Evolutionary conservation across 139 green algal species (phyloP).

Genomic region (Ettlia oleoabundans): DNA sequence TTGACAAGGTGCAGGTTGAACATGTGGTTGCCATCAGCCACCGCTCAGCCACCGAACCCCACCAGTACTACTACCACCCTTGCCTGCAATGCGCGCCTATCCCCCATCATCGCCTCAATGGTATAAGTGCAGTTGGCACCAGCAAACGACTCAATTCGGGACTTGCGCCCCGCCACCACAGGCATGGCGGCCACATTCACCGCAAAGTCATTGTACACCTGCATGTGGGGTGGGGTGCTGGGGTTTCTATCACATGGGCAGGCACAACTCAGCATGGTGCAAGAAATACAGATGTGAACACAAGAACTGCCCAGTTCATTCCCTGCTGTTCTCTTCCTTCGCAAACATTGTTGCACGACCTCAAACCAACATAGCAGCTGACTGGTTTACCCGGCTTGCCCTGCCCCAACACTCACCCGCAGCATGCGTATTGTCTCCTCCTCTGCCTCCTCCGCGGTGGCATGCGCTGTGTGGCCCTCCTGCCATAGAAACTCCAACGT

Average conservation of each 20-base stretch:
- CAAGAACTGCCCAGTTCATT: too few species aligned
- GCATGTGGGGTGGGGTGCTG: not conserved
- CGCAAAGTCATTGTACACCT: slow-evolving; percentile 81
- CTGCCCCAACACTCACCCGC: slow-evolving; percentile 53
- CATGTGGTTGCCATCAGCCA: not conserved
- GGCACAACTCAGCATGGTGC: not conserved
- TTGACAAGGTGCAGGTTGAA: too few species aligned
- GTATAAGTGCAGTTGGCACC: slow-evolving; percentile 95
- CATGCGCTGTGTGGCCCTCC: slow-evolving; percentile 98
- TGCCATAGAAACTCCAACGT: slow-evolving; percentile 99
- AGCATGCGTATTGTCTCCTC: slow-evolving; percentile 84
- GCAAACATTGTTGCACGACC: too few species aligned
- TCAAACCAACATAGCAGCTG: not conserved
- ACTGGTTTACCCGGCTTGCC: not conserved
- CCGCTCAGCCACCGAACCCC: not conserved
- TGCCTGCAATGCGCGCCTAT: slow-evolving; percentile 84
- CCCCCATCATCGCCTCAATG: slow-evolving; percentile 99
- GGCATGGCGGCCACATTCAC: slow-evolving; percentile 87
- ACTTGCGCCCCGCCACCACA: slow-evolving; percentile 95
- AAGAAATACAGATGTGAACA: too few species aligned
- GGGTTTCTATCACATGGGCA: not conserved
- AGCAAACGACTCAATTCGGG: slow-evolving; percentile 82
- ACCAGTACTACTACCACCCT: not conserved
- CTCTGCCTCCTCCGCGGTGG: slow-evolving; percentile 93
- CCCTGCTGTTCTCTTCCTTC: not conserved